Percentiles rank a stretch among this genome's conserved stretches.
phyloP scores from a whole-genome alignment of 164 flowering plant species.

The Macadamia tetraphylla region DNA sequence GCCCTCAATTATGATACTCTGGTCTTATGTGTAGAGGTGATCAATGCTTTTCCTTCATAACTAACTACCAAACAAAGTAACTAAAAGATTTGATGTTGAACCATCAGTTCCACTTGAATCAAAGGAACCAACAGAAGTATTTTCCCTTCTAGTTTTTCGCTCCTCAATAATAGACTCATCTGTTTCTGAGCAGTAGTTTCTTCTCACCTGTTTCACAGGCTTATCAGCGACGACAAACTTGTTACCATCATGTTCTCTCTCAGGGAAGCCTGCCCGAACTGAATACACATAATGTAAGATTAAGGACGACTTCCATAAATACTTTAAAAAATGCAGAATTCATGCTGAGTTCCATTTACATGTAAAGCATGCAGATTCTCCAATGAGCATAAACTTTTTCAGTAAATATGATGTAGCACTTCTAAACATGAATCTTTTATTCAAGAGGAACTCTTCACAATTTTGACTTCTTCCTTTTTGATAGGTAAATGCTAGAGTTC shows the following conservation, averaged over 20 bases:
- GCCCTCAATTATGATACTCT: too few relatives aligned
- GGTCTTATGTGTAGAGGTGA: too few relatives aligned
- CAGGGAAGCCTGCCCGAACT: conserved; percentile 98
- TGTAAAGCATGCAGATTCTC: too few relatives aligned
- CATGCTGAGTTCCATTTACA: too few relatives aligned
- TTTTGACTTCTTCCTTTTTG: too few relatives aligned
- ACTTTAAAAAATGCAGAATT: not conserved
- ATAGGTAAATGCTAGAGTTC: too few relatives aligned
- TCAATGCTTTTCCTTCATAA: not conserved
- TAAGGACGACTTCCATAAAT: not conserved
- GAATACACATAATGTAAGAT: conserved; percentile 14
- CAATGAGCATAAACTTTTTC: too few relatives aligned
- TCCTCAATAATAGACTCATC: conserved; percentile 59
- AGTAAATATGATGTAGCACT: too few relatives aligned
- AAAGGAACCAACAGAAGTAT: conserved; percentile 54
- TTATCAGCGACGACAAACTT: conserved; percentile 86
- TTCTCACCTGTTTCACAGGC: conserved; percentile 50
- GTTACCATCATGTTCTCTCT: conserved; percentile 76
- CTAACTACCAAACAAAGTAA: conserved; percentile 42
- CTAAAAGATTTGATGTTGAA: conserved; percentile 58
- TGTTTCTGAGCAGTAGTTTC: conserved; percentile 54
- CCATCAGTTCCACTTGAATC: conserved; percentile 36
- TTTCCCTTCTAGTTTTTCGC: conserved; percentile 55
- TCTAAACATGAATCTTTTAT: too few relatives aligned
- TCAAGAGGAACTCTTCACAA: too few relatives aligned